Percentiles rank a stretch among this genome's conserved stretches.
Conservation (phyloP, 768 basidiomycete genomes). For the Lactifluus pinguis region DNA sequence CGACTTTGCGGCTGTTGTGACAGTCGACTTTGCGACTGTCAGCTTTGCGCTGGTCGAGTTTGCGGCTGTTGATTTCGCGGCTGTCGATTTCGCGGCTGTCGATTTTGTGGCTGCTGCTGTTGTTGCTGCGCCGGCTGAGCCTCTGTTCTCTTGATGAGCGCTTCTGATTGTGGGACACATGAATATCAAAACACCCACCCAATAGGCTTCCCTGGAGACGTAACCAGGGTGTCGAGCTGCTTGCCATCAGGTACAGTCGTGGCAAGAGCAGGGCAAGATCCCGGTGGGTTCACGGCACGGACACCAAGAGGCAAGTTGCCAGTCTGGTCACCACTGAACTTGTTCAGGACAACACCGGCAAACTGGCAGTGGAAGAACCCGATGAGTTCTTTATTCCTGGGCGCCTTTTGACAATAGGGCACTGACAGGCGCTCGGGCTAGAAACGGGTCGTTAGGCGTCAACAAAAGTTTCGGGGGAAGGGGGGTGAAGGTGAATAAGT, state of each 20-base stretch:
- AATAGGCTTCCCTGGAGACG: no score
- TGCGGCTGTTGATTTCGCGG: no score
- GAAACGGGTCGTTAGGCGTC: neutral
- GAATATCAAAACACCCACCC: no score
- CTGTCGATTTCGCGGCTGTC: no score
- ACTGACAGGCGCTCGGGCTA: slow-evolving; percentile 37
- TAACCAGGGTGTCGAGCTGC: slow-evolving; percentile 35
- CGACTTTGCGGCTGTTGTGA: no score
- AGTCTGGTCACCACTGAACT: slow-evolving; percentile 37
- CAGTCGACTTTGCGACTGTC: no score
- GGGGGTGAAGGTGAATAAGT: slow-evolving; percentile 18
- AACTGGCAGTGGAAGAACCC: slow-evolving; percentile 53
- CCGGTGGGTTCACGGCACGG: slow-evolving; percentile 33
- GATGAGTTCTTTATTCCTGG: slow-evolving; percentile 41
- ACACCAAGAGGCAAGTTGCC: slow-evolving; percentile 47
- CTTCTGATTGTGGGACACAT: no score
- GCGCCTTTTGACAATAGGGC: slow-evolving; percentile 44
- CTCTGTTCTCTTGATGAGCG: no score
- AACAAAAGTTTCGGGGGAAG: no score
- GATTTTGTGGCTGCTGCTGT: slow-evolving; percentile 18
- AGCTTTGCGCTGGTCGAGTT: no score
- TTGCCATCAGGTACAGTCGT: slow-evolving; percentile 42
- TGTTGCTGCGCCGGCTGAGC: no score
- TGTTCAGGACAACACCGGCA: slow-evolving; percentile 33
- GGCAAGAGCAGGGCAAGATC: no score